phyloP scores from a whole-genome alignment of 2,329 filamentous ascomycete genomes.

The Neofusicoccum cordaticola region DNA sequence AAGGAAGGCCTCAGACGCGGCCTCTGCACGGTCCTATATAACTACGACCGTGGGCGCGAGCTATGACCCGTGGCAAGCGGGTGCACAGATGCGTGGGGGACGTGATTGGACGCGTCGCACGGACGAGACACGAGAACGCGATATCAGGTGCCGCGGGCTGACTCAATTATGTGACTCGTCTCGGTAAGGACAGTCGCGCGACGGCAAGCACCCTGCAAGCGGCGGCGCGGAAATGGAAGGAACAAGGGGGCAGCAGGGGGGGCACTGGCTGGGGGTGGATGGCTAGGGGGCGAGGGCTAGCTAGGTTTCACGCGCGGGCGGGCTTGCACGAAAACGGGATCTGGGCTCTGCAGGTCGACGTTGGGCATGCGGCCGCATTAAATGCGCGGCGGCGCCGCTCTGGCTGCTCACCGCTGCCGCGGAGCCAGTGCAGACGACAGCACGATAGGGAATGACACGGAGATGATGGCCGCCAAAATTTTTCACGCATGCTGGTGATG shows the following conservation, averaged over 20 bases:
- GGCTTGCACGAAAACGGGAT: slow-evolving; percentile 4
- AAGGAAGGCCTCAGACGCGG: slow-evolving; percentile 3
- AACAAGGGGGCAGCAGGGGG: slow-evolving; percentile 23
- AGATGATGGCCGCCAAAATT: slow-evolving; percentile 15
- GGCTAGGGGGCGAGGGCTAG: not conserved
- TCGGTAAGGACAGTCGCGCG: slow-evolving; percentile 25
- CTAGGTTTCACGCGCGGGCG: slow-evolving; percentile 1
- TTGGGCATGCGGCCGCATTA: slow-evolving; percentile 5
- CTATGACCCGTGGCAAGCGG: not conserved
- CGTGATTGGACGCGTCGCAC: slow-evolving; percentile 18
- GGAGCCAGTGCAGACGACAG: not conserved
- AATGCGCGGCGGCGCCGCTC: not conserved
- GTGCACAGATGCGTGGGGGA: slow-evolving; percentile 17
- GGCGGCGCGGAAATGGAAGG: slow-evolving; percentile 21
- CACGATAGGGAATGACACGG: slow-evolving; percentile 6
- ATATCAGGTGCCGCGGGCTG: slow-evolving; percentile 34
- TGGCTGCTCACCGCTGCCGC: slow-evolving; percentile 4
- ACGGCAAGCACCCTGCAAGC: slow-evolving; percentile 22
- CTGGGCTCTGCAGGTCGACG: slow-evolving; percentile 6
- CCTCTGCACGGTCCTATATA: slow-evolving; percentile 24
- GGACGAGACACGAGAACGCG: slow-evolving; percentile 30
- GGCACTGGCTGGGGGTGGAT: slow-evolving; percentile 22
- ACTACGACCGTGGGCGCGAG: not conserved
- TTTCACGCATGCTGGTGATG: slow-evolving; percentile 13
- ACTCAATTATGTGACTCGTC: slow-evolving; percentile 19